These are phyloP conservation scores for Cerioporus squamosus DNA, from an alignment of 1,284 basidiomycete genomes.

Conservation along the genomic window DNA sequence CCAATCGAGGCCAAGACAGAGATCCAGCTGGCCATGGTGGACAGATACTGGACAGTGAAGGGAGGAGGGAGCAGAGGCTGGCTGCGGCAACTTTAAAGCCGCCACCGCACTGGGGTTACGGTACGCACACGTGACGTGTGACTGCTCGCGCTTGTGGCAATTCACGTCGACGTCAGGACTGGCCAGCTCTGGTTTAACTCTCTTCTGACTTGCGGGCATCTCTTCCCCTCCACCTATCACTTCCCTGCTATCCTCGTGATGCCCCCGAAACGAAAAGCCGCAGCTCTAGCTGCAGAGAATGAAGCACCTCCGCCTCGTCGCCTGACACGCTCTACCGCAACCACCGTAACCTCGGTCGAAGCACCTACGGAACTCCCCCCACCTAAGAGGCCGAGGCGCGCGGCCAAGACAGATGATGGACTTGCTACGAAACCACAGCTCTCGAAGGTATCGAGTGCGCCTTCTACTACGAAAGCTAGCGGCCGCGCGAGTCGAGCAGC, in stretches of 20 bases:
- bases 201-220: background rate
- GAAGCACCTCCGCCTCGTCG: conserved; percentile 24
- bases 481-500: conserved; percentile 4
- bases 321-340: conserved; percentile 26
- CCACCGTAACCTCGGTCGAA: background rate
- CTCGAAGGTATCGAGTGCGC: background rate
- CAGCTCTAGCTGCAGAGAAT: conserved; percentile 11
- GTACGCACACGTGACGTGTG: too few relatives aligned
- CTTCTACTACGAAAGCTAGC: background rate
- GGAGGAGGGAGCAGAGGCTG: background rate
- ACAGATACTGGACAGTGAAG: background rate
- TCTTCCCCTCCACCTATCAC: background rate
- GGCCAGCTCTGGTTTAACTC: background rate
- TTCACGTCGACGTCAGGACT: too few relatives aligned
- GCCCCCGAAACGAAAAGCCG: conserved; percentile 56
- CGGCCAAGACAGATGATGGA: conserved; percentile 5
- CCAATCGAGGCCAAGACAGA: conserved; percentile 63
- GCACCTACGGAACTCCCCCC: conserved; percentile 2
- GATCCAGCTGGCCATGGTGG: conserved; percentile 51
- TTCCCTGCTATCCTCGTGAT: conserved; percentile 28
- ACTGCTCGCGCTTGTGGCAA: too few relatives aligned
- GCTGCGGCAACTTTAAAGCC: too few relatives aligned
- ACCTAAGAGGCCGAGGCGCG: conserved; percentile 6
- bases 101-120: too few relatives aligned
- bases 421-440: background rate